phyloP scores from a whole-genome alignment of 306 rosid genomes.

The Prunus davidiana region DNA sequence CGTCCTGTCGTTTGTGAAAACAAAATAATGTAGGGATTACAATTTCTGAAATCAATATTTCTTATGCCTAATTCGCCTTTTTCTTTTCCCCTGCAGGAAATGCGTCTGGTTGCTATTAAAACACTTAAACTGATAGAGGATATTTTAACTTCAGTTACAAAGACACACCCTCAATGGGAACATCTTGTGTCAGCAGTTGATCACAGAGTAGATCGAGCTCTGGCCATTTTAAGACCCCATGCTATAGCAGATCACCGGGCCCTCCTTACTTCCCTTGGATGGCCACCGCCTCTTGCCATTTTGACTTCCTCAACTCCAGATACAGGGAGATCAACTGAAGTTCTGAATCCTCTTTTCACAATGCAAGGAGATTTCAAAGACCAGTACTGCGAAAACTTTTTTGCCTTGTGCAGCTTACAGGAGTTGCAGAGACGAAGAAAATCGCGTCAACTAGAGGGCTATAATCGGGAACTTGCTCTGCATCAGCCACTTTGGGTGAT shows the following conservation, averaged over 20 bases:
- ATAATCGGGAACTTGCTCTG: conserved; percentile 47
- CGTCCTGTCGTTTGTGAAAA: conserved; percentile 11
- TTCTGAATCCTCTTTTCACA: conserved; percentile 65
- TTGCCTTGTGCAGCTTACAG: conserved; percentile 78
- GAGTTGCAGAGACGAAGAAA: conserved; percentile 85
- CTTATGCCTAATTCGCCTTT: conserved; percentile 1
- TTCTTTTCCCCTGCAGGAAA: conserved; percentile 55
- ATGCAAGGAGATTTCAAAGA: conserved; percentile 78
- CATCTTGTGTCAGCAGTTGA: conserved; percentile 80
- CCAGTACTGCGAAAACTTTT: conserved; percentile 70
- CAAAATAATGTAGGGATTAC: not conserved
- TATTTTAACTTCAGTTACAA: conserved; percentile 57
- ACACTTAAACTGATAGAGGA: conserved; percentile 65
- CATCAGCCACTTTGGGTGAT: conserved; percentile 93
- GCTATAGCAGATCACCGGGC: conserved; percentile 84
- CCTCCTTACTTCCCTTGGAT: conserved; percentile 78
- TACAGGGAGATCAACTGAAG: conserved; percentile 41
- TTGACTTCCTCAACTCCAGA: conserved; percentile 37
- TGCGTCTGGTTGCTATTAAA: conserved; percentile 55
- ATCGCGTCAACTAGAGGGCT: conserved; percentile 74
- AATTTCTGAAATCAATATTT: not conserved
- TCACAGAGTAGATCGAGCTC: conserved; percentile 89
- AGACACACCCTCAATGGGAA: conserved; percentile 70
- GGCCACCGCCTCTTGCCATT: conserved; percentile 89
- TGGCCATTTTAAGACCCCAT: conserved; percentile 89